Evolutionary conservation across 2,329 filamentous ascomycete species (phyloP), one percentile per base, ranked within the genome.

Genomic region (Cryphonectria naterciae): DNA sequence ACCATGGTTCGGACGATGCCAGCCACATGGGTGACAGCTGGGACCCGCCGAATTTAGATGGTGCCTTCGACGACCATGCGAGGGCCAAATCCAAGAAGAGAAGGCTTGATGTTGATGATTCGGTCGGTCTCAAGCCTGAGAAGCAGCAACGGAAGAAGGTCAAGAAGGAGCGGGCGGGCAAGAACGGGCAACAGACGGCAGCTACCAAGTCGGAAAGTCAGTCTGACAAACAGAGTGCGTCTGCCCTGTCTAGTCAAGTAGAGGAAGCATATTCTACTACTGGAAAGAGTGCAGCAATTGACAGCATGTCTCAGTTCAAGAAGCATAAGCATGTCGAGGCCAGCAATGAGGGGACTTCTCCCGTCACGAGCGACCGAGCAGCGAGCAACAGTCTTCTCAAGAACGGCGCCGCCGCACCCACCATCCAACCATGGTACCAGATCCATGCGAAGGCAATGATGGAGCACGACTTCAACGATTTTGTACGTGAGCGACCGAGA

Each of bases 401-500:
- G 58, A 22, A 58, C 37, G 67, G 61, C 22, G 25, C 22, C 10
- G 25, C 13, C 10, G 25, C 2, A 22, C 43, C 63, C 41, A 39
- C 39, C 35, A 32, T 61, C 58, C 58, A 68, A 35, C 71, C 71
- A 13, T 72, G 64, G 56, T 72, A 72, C 41, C 46, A 68, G 46
- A 32, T 43, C 3, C 65, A 72, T 67, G 71, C 71, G 35, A 72
- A 61, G 39, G 68, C 68, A 52, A 68, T 67, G 68, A 35, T 68
- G 32, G 52, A 67, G 5, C 62, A 65, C 17, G 68, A 68, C 25
- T 72, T 72, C 35, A 61, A 72, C n/a, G 71, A 72, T 28, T 39
- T 11, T n/a, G 71, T 72, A 19, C 35, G 35, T 60, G 54, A 68
- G 11, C 52, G 58, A 43, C 54, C 52, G n/a, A 68, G 32, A 22